phyloP scores from a whole-genome alignment of 345 rosid species.

The Euclidium syriacum region DNA sequence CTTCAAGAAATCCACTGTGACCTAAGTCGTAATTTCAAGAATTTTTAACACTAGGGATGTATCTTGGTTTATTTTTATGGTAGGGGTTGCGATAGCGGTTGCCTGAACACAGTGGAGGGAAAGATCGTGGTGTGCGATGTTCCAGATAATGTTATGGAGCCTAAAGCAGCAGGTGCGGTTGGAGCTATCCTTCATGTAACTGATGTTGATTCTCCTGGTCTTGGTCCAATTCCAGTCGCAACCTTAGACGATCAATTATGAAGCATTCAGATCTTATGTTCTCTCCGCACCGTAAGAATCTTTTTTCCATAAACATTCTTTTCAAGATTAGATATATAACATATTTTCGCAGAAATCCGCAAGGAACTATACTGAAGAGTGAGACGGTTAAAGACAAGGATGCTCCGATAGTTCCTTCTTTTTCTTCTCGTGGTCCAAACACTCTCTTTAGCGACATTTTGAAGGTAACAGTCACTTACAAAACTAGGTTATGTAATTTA shows the following conservation, averaged over 20 bases:
- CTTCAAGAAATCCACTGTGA: background rate
- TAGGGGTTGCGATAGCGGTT: slow-evolving; percentile 27
- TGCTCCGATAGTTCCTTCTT: slow-evolving; percentile 38
- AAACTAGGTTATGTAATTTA: too few relatives aligned
- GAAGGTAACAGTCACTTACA: slow-evolving; percentile 22
- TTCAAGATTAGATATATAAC: slow-evolving; percentile 7
- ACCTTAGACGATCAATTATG: slow-evolving; percentile 14
- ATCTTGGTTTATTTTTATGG: background rate
- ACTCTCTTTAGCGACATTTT: slow-evolving; percentile 37
- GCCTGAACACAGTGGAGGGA: slow-evolving; percentile 32
- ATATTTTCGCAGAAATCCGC: slow-evolving; percentile 16
- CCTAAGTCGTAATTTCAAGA: slow-evolving; percentile 27
- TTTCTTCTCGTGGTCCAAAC: slow-evolving; percentile 52
- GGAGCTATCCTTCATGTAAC: slow-evolving; percentile 26
- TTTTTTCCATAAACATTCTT: slow-evolving; percentile 21
- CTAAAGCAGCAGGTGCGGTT: slow-evolving; percentile 30
- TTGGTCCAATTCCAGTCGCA: slow-evolving; percentile 27
- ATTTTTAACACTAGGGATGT: background rate
- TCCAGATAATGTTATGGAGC: background rate
- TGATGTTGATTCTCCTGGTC: slow-evolving; percentile 21
- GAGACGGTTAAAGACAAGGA: slow-evolving; percentile 21
- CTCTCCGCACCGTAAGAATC: slow-evolving; percentile 27
- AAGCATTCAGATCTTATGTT: slow-evolving; percentile 25
- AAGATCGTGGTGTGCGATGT: slow-evolving; percentile 40
- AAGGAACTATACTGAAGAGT: slow-evolving; percentile 32